Evolutionary conservation across 1,139 yeast species (phyloP), one percentile per base, ranked within the genome.

Genomic region (Geotrichum australiense): DNA sequence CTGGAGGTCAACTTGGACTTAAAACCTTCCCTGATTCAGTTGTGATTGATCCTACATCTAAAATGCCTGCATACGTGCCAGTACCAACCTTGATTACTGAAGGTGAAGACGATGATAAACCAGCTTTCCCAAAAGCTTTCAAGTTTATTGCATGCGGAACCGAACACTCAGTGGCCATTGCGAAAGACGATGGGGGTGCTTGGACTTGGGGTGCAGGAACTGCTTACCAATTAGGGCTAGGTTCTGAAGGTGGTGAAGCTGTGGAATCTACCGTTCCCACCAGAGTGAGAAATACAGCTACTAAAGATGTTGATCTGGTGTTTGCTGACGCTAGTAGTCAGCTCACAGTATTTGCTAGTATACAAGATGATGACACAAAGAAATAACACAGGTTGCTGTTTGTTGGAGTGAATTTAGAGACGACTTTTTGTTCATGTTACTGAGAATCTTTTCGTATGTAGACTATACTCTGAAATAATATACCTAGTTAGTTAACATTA

Each of bases 151-250:
- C 93, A 4, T 76, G 81, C 37, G 98, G 98, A 0, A 81, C 95
- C 0, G 97, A 91, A 55, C 98, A 91, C 60, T 82, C 94, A 0
- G 65, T 91, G 48, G 96, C 96, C 1, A 73, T 89, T 4, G 78
- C 93, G 6, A 55, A 50, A 26, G 75, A 70, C 26, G 89, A 85
- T 53, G 98, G 99, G 4, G 67, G 83, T 45, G 84, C 79, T 0
- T 91, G 80, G 66, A 76, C 96, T 1, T 91, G 99, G 99, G 99
- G 99, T 1, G 91, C 89, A 59, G 96, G 93, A 37, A 97, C 89
- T 52, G 87, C 96, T 0, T 91, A 85, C 60, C 98, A 94, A 18
- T 80, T 91, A 25, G 99, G 99, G 3, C 78, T 87, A 47, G 98
- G 98, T 7, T 56, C 57, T 45, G 91, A 89, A 6, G 72, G 81